Evolutionary conservation across 2,329 filamentous ascomycete species (phyloP), one percentile per base, ranked within the genome.

Genomic region (Ascochyta fabae): DNA sequence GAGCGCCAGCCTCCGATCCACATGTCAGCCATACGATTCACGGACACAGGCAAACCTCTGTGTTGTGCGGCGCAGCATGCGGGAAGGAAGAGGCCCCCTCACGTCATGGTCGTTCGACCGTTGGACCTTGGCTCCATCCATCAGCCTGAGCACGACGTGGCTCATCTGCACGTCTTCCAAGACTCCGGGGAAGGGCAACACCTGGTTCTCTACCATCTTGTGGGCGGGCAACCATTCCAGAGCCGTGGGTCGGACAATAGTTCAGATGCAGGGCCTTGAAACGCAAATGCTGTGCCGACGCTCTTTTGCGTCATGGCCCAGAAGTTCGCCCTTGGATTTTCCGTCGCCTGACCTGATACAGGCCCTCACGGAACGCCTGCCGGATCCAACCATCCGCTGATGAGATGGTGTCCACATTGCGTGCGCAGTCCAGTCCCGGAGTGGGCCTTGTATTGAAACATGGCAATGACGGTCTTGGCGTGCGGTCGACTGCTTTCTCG

Each of bases 31-130:
- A 29, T 41, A 36, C 4, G 16, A 16, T 19, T 19, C 19, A 19
- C 19, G 19, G 19, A 27, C 29, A 27, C 16, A 43, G 35, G 24
- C 33, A 38, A 47, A 26, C 16, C 44, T 48, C 27, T 60, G 44
- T 61, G 57, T 64, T 62, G 56, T 63, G 66, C 66, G 68, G 67
- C 67, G 51, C 58, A 65, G 62, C 51, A 19, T 15, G 52, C 48
- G 49, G 54, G 48, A 48, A 54, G 48, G 27, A 50, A 41, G 34
- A 44, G 34, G 41, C 34, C 44, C 27, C 47, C 47, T 40, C 26
- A 46, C 38, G 33, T 46, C 44, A 53, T 43, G 19, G 19, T 56
- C 39, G 33, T 44, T 35, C 48, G 34, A 49, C 40, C 39, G 40
- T 53, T 60, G 56, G 3, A 8, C 22, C 29, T 29, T 36, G 43